phyloP scores from a whole-genome alignment of 2,329 filamentous ascomycete species.

The Ophiostoma himal-ulmi region DNA sequence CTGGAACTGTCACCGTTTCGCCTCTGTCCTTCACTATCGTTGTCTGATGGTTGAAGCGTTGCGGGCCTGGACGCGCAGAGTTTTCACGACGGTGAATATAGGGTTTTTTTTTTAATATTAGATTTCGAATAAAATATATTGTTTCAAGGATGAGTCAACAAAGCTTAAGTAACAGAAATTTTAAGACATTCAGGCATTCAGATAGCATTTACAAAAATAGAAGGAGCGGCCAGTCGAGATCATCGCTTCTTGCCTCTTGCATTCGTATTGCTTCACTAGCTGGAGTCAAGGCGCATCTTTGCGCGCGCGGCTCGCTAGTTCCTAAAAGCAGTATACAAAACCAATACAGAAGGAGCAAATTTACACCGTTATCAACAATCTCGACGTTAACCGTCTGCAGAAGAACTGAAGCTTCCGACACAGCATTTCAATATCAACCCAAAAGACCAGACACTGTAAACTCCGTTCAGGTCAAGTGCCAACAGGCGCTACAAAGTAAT shows the following conservation, averaged over 20 bases:
- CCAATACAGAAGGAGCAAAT: neutral
- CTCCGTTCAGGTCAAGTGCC: neutral
- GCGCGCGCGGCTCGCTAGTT: neutral
- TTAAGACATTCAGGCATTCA: neutral
- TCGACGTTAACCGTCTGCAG: neutral
- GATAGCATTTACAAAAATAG: neutral
- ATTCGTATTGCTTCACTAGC: neutral
- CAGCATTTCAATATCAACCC: neutral
- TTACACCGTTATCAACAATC: neutral
- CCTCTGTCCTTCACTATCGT: neutral
- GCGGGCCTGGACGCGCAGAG: constrained; percentile 7
- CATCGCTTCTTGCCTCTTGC: neutral
- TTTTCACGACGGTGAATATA: neutral
- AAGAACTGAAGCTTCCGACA: no score
- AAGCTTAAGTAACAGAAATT: neutral
- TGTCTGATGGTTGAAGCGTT: neutral
- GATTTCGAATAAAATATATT: neutral
- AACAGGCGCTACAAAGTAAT: neutral
- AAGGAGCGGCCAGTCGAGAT: neutral
- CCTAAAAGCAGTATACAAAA: neutral
- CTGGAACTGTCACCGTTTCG: constrained; percentile 12
- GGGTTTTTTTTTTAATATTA: neutral
- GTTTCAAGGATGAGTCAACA: neutral
- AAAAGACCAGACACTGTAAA: neutral
- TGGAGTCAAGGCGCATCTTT: neutral